phyloP scores from a whole-genome alignment of 2,329 filamentous ascomycete species.

The Ophidiomyces ophidiicola region DNA sequence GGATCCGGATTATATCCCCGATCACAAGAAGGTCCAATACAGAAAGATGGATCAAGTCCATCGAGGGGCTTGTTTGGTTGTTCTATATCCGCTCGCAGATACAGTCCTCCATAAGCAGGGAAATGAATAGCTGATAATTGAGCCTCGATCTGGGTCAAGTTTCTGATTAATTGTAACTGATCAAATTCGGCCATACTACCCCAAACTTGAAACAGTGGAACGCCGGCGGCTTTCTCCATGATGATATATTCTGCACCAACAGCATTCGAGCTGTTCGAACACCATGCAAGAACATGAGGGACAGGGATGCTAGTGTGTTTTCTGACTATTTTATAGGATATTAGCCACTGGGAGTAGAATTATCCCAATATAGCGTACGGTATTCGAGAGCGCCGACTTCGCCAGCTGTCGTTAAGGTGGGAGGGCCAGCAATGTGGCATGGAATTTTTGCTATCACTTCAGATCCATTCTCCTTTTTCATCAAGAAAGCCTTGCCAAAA shows the following conservation, averaged over 20 bases:
- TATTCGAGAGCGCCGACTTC: too few relatives aligned
- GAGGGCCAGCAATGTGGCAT: constrained; percentile 15
- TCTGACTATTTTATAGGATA: constrained; percentile 14
- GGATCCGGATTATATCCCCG: too few relatives aligned
- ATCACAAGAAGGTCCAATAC: too few relatives aligned
- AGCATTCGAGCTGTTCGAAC: constrained; percentile 13
- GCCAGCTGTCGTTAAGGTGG: constrained; percentile 16
- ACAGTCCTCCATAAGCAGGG: constrained; percentile 21
- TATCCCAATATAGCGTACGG: too few relatives aligned
- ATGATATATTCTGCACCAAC: constrained; percentile 16
- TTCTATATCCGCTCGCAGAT: constrained; percentile 17
- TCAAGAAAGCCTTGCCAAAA: constrained; percentile 17
- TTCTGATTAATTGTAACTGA: constrained; percentile 18
- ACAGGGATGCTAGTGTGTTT: constrained; percentile 19
- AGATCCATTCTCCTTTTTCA: constrained; percentile 15
- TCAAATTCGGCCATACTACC: constrained; percentile 14
- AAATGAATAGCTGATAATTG: constrained; percentile 17
- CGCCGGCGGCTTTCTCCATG: constrained; percentile 11
- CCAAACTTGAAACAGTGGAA: constrained; percentile 9
- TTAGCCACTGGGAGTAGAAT: too few relatives aligned
- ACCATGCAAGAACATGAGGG: constrained; percentile 20
- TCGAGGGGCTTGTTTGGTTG: too few relatives aligned
- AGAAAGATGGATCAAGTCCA: too few relatives aligned
- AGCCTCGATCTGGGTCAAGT: constrained; percentile 17
- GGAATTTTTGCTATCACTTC: constrained; percentile 19